Conservation (phyloP, 192 early-diverging fungal species). For the Tieghemiomyces parasiticus region DNA sequence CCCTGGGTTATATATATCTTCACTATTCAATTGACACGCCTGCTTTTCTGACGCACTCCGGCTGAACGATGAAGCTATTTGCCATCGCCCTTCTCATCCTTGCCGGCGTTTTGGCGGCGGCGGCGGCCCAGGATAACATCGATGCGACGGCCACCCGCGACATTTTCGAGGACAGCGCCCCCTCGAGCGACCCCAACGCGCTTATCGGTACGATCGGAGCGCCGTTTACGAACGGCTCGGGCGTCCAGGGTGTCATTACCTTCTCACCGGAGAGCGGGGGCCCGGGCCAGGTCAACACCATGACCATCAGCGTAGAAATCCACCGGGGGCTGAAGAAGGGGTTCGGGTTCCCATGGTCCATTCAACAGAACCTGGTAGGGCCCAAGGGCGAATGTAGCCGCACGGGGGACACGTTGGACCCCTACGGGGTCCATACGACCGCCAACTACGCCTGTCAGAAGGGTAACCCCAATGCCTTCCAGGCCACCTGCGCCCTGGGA, state of each 20-base stretch:
- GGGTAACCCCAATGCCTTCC: neutral
- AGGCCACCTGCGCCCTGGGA: neutral
- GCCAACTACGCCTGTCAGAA: neutral
- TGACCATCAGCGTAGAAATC: neutral
- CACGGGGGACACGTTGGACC: neutral
- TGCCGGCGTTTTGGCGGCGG: neutral
- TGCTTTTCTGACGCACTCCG: no score
- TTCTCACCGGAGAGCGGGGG: neutral
- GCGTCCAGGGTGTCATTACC: neutral
- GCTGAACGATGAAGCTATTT: neutral
- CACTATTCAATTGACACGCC: no score
- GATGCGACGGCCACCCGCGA: neutral
- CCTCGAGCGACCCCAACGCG: neutral
- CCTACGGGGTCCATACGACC: neutral
- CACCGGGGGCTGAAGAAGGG: neutral
- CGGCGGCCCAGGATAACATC: neutral
- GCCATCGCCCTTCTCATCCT: neutral
- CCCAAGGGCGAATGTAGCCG: neutral
- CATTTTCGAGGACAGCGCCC: neutral
- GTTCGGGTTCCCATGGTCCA: neutral
- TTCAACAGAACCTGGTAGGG: neutral
- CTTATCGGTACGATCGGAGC: neutral
- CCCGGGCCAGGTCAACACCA: neutral
- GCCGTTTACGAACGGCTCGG: neutral
- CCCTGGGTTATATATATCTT: no score